phyloP scores from a whole-genome alignment of 352 stramenopile genomes.

The Globisporangium barbulae region DNA sequence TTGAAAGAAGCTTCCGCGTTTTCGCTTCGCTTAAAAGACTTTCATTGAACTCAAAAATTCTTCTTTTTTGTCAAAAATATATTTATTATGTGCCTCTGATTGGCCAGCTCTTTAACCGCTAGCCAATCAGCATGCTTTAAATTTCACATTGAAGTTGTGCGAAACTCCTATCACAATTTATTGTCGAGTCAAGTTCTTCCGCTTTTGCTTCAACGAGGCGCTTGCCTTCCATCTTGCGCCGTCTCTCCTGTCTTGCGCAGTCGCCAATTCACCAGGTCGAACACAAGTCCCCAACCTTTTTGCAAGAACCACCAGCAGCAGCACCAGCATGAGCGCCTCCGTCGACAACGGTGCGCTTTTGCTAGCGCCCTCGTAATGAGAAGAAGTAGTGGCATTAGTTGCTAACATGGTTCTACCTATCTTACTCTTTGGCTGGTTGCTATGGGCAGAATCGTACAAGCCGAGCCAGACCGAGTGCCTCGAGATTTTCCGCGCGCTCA shows the following conservation, averaged over 20 bases:
- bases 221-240: neutral
- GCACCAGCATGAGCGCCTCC: slow-evolving; percentile 26
- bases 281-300: slow-evolving; percentile 7
- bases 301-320: neutral
- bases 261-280: slow-evolving; percentile 15
- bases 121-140: slow-evolving; percentile 13
- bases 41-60: no score
- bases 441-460: slow-evolving; percentile 21
- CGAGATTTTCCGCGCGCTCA: slow-evolving; percentile 65
- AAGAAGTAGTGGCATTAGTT: no score
- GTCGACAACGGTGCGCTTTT: slow-evolving; percentile 31
- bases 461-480: slow-evolving; percentile 54
- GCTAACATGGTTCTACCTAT: neutral
- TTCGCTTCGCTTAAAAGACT: no score
- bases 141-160: slow-evolving; percentile 15
- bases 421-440: neutral
- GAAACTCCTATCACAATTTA: neutral
- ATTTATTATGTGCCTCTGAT: slow-evolving; percentile 3
- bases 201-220: neutral
- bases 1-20: no score
- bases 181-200: neutral
- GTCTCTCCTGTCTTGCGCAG: slow-evolving; percentile 3
- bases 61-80: neutral
- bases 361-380: no score
- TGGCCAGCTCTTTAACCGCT: slow-evolving; percentile 9